Evolutionary conservation across 2,329 filamentous ascomycete genomes (phyloP).

Genomic region (Hypocreales sp.): DNA sequence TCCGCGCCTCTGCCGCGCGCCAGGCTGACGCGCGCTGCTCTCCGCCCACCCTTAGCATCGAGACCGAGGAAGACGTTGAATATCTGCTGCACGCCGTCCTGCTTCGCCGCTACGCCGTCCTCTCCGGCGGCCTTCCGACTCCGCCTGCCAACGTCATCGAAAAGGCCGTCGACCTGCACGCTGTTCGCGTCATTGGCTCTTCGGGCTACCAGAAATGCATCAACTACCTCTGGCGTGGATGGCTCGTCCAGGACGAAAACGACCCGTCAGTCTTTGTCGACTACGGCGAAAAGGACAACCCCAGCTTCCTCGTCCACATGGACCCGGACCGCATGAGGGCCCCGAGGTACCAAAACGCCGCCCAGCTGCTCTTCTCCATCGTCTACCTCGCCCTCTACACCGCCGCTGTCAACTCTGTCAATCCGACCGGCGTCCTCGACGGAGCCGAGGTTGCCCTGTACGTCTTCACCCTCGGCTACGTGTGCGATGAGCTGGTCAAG

Average conservation of each 20-base stretch:
- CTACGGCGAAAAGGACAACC: conserved; percentile 70
- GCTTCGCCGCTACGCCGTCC: conserved; percentile 75
- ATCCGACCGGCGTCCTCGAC: conserved; percentile 70
- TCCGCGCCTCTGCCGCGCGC: not conserved
- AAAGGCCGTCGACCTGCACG: conserved; percentile 84
- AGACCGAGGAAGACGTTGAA: conserved; percentile 61
- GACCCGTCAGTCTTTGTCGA: conserved; percentile 82
- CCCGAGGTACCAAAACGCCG: conserved; percentile 80
- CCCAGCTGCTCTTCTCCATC: conserved; percentile 73
- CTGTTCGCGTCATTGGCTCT: conserved; percentile 73
- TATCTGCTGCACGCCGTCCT: conserved; percentile 72
- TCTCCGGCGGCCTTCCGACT: conserved; percentile 56
- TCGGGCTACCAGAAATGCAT: conserved; percentile 96
- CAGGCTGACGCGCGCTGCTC: not conserved
- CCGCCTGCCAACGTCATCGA: conserved; percentile 78
- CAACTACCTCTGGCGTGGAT: conserved; percentile 82
- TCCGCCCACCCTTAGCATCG: conserved; percentile 42
- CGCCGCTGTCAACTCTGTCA: conserved; percentile 85
- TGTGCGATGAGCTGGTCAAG: conserved; percentile 77
- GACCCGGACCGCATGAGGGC: conserved; percentile 91
- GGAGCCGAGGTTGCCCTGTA: conserved; percentile 73
- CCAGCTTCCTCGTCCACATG: conserved; percentile 64
- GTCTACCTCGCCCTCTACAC: conserved; percentile 79
- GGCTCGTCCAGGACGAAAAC: conserved; percentile 90
- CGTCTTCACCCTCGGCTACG: conserved; percentile 78